Evolutionary conservation across 2,329 filamentous ascomycete species (phyloP).

Genomic region (Coniochaeta prunicola): DNA sequence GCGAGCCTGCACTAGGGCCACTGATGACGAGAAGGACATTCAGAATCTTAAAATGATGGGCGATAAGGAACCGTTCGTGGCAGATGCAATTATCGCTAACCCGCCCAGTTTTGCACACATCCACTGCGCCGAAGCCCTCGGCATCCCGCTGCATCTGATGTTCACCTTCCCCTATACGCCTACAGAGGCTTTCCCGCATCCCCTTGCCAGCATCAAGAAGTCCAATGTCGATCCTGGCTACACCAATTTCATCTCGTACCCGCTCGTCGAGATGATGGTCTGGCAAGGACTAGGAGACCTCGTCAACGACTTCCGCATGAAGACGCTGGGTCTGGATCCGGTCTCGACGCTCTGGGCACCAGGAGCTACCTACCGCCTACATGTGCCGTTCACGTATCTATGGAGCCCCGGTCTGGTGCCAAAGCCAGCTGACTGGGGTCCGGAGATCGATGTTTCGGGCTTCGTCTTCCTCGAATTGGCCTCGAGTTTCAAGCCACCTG

Average conservation of each 20-base stretch:
- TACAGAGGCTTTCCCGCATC: constrained; percentile 69
- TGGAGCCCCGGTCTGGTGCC: constrained; percentile 61
- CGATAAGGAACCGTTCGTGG: constrained; percentile 53
- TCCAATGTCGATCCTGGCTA: constrained; percentile 66
- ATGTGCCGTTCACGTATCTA: constrained; percentile 70
- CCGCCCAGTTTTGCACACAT: constrained; percentile 72
- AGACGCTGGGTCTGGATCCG: constrained; percentile 63
- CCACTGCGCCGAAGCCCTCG: constrained; percentile 72
- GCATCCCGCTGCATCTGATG: constrained; percentile 75
- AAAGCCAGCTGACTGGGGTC: constrained; percentile 62
- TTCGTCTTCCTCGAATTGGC: constrained; percentile 72
- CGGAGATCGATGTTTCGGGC: constrained; percentile 65
- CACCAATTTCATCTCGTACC: constrained; percentile 75
- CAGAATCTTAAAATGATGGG: constrained; percentile 60
- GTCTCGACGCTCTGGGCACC: constrained; percentile 73
- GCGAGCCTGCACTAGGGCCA: constrained; percentile 68
- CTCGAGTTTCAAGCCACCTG: constrained; percentile 50
- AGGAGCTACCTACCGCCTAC: constrained; percentile 62
- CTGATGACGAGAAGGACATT: constrained; percentile 58
- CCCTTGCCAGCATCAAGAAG: constrained; percentile 66
- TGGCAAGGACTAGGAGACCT: constrained; percentile 85
- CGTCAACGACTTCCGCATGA: constrained; percentile 65
- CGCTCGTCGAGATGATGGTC: constrained; percentile 76
- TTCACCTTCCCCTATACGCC: constrained; percentile 82
- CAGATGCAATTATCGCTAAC: constrained; percentile 80